A percentile compares a stretch with the other conserved stretches of the same genome.
Evolutionary conservation across 2,329 filamentous ascomycete species (phyloP).

Genomic region (Chalaropsis thielavioides): DNA sequence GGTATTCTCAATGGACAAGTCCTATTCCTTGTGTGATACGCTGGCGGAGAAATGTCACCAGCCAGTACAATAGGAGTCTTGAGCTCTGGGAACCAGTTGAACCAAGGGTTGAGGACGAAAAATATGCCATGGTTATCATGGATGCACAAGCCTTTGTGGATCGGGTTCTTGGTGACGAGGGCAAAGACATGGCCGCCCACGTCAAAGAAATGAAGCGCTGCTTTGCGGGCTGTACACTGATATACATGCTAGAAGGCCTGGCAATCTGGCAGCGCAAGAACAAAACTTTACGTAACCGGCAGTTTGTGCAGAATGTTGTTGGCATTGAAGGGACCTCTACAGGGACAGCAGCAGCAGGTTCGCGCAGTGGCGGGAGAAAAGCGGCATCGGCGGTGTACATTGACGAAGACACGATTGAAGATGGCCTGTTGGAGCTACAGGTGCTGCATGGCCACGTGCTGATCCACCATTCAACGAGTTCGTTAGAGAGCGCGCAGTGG

Average conservation of each 20-base stretch:
- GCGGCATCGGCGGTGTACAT: conserved; percentile 28
- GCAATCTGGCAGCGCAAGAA: conserved; percentile 53
- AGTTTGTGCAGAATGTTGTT: conserved; percentile 52
- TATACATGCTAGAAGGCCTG: conserved; percentile 63
- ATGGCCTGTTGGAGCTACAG: conserved; percentile 56
- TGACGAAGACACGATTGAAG: conserved; percentile 54
- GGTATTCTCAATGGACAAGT: conserved; percentile 32
- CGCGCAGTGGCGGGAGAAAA: conserved; percentile 24
- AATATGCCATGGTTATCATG: conserved; percentile 48
- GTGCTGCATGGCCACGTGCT: conserved; percentile 45
- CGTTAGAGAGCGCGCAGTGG: conserved; percentile 56
- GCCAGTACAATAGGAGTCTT: conserved; percentile 44
- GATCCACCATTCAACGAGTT: conserved; percentile 51
- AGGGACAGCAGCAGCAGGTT: conserved; percentile 19
- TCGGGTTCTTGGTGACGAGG: conserved; percentile 35
- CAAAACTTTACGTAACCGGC: conserved; percentile 48
- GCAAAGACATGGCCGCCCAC: conserved; percentile 18
- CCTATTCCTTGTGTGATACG: conserved; percentile 41
- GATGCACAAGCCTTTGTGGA: conserved; percentile 51
- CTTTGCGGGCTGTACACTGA: conserved; percentile 39
- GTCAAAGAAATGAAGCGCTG: conserved; percentile 31
- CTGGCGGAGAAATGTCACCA: conserved; percentile 55
- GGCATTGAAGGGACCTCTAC: conserved; percentile 21
- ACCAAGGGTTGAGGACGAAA: conserved; percentile 38
- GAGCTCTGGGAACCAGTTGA: conserved; percentile 51